Percentiles rank a stretch among this genome's conserved stretches.
phyloP scores from a whole-genome alignment of 345 rosid genomes.

The Psidium friedrichsthalianum region DNA sequence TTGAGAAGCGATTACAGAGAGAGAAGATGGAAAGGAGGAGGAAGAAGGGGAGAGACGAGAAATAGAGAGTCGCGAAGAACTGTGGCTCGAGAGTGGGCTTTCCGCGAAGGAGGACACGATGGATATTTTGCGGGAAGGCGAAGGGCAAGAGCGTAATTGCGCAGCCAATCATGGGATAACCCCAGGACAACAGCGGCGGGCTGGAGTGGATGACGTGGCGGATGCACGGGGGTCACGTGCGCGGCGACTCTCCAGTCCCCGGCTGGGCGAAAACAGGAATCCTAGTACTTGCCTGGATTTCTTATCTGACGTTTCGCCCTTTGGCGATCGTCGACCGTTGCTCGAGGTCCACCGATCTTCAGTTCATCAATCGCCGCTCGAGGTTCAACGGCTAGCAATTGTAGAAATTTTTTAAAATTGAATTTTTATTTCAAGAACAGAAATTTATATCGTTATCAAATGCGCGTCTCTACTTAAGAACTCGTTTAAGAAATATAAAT shows the following conservation, averaged over 20 bases:
- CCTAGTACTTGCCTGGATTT: not conserved
- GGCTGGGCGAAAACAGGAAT: not conserved
- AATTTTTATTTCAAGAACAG: no score
- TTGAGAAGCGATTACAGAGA: slow-evolving; percentile 25
- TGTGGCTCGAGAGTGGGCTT: not conserved
- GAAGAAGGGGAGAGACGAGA: not conserved
- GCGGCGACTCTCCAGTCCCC: not conserved
- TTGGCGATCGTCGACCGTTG: no score
- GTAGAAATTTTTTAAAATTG: no score
- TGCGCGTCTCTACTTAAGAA: no score
- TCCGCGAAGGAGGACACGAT: not conserved
- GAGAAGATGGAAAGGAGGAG: not conserved
- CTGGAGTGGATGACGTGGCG: not conserved
- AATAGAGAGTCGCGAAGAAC: not conserved
- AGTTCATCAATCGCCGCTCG: no score
- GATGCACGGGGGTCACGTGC: not conserved
- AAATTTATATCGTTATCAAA: no score
- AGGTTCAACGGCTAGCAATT: no score
- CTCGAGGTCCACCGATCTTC: no score
- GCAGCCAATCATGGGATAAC: not conserved
- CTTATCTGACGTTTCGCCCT: no score
- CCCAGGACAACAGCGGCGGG: not conserved
- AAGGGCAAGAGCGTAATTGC: not conserved
- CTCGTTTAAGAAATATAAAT: no score
- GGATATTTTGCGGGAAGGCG: not conserved